A percentile compares a stretch with the other conserved stretches of the same genome.
phyloP scores from a whole-genome alignment of 129 eudicot species.

The Oenanthe sinensis region DNA sequence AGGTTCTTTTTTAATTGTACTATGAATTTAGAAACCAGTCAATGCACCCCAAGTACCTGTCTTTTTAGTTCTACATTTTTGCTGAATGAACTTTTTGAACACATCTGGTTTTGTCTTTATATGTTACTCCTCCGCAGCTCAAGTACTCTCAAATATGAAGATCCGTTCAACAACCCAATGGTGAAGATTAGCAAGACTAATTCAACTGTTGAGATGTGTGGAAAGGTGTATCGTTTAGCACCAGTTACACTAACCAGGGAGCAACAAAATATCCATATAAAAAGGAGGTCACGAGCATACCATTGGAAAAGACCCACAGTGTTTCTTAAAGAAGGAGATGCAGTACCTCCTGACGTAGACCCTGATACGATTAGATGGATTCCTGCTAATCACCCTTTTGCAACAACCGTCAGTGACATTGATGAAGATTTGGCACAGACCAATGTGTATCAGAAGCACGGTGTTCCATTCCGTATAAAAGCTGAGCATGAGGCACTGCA shows the following conservation, averaged over 20 bases:
- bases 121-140: constrained; percentile 40
- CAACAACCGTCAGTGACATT: constrained; percentile 86
- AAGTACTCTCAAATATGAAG: constrained; percentile 70
- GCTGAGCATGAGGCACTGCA: constrained; percentile 99
- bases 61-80: not conserved
- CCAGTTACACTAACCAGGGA: constrained; percentile 88
- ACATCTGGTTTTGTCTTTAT: not conserved
- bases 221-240: constrained; percentile 84
- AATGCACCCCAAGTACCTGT: not conserved
- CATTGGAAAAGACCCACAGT: constrained; percentile 95
- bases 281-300: constrained; percentile 92
- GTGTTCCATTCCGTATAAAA: constrained; percentile 93
- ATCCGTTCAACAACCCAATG: constrained; percentile 91
- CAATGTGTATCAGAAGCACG: constrained; percentile 90
- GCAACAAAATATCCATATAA: constrained; percentile 71
- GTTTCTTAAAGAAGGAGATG: constrained; percentile 84
- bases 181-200: constrained; percentile 73
- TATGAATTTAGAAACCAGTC: not conserved
- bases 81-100: not conserved
- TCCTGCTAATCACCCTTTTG: constrained; percentile 98
- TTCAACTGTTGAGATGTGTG: constrained; percentile 91
- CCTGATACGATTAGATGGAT: constrained; percentile 97
- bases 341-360: constrained; percentile 91
- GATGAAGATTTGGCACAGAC: constrained; percentile 94
- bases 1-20: not conserved